Conservation (phyloP, 2,329 filamentous ascomycete species). For the Fusarium bactridioides region DNA sequence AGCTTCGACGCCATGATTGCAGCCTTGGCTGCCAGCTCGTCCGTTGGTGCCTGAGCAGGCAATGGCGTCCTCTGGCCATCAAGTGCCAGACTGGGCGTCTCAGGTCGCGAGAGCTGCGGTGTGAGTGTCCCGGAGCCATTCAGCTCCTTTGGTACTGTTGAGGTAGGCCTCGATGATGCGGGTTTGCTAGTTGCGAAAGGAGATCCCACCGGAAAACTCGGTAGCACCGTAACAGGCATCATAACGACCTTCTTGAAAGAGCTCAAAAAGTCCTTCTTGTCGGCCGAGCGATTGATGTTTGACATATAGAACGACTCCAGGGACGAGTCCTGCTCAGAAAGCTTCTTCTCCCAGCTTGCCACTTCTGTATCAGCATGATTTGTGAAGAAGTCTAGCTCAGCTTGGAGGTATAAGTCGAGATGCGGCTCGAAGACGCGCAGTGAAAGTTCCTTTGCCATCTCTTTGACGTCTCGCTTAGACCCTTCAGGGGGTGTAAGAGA, state of each 20-base stretch:
- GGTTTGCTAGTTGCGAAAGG: conserved; percentile 61
- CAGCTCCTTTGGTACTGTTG: conserved; percentile 31
- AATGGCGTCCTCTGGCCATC: conserved; percentile 52
- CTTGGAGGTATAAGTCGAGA: conserved; percentile 89
- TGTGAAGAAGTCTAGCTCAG: conserved; percentile 88
- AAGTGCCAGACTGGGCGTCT: conserved; percentile 55
- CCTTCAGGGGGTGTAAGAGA: conserved; percentile 73
- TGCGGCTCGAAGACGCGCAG: conserved; percentile 86
- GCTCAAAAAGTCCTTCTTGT: conserved; percentile 94
- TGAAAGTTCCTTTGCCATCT: conserved; percentile 73
- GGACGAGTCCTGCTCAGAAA: conserved; percentile 88
- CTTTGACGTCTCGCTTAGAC: conserved; percentile 66
- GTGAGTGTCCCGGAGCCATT: conserved; percentile 41
- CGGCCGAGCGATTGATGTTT: conserved; percentile 91
- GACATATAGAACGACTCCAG: conserved; percentile 96
- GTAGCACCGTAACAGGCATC: conserved; percentile 94
- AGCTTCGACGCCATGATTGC: conserved; percentile 94
- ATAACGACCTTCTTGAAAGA: conserved; percentile 99
- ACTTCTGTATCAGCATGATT: conserved; percentile 80
- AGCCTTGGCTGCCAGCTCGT: conserved; percentile 95
- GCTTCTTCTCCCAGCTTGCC: conserved; percentile 85
- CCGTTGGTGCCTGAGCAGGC: conserved; percentile 77
- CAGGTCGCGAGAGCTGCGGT: conserved; percentile 56
- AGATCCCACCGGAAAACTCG: conserved; percentile 69
- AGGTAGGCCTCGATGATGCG: conserved; percentile 25